These are phyloP conservation scores for Cupressus sempervirens DNA, from an alignment of 75 land plant genomes.

Conservation along the genomic window DNA sequence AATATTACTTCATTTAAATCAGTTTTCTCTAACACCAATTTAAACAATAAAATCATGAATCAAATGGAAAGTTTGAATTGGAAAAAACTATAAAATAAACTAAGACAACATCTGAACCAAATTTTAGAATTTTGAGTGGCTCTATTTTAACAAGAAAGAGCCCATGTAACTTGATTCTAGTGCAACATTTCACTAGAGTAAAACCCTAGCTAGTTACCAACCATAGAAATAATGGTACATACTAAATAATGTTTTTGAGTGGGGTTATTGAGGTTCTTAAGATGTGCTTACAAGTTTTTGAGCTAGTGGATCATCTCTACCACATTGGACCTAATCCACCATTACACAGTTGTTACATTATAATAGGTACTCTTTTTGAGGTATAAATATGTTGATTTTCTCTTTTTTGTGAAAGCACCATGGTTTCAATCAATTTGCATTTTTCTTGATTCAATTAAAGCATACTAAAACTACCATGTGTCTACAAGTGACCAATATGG, in stretches of 20 bases:
- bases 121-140: neutral
- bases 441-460: too few species aligned
- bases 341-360: too few species aligned
- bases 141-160: neutral
- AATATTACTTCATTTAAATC: too few species aligned
- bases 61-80: too few species aligned
- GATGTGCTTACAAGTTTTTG: neutral
- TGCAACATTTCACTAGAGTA: neutral
- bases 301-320: neutral
- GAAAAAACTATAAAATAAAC: too few species aligned
- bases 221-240: neutral
- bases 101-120: too few species aligned
- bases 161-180: neutral
- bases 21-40: too few species aligned
- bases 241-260: neutral
- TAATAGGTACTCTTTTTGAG: neutral
- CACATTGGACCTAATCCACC: neutral
- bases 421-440: too few species aligned
- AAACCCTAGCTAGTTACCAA: neutral
- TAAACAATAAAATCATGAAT: too few species aligned
- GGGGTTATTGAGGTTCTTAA: neutral
- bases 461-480: too few species aligned
- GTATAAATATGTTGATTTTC: neutral
- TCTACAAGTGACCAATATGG: too few species aligned
- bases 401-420: too few species aligned